A percentile compares a stretch with the other conserved stretches of the same genome.
Conservation (phyloP, 805 yeast species). For the Pichia phayaonensis region DNA sequence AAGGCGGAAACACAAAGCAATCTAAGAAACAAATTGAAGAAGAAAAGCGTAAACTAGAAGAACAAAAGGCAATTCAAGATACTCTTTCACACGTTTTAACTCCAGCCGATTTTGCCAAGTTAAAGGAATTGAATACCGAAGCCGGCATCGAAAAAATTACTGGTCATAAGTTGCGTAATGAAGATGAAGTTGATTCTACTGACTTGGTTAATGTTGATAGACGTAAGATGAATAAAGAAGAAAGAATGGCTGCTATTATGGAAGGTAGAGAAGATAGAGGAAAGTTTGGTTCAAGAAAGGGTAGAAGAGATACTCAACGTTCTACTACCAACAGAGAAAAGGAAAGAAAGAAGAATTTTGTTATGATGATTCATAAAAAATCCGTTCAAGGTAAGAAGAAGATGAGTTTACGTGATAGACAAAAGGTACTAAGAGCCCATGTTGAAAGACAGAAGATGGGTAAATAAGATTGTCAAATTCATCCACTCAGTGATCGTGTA, state of each 20-base stretch:
- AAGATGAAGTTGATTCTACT: constrained; percentile 78
- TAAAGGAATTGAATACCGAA: constrained; percentile 76
- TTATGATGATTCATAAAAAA: constrained; percentile 96
- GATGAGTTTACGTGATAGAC: constrained; percentile 85
- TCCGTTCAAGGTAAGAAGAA: constrained; percentile 92
- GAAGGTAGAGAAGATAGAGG: constrained; percentile 95
- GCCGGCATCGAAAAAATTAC: constrained; percentile 80
- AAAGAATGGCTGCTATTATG: constrained; percentile 73
- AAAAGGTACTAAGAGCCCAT: constrained; percentile 78
- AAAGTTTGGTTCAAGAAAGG: constrained; percentile 81
- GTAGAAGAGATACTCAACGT: constrained; percentile 67
- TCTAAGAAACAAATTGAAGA: constrained; percentile 26
- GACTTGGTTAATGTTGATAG: constrained; percentile 70
- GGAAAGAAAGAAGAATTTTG: constrained; percentile 96
- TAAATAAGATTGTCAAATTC: constrained; percentile 1
- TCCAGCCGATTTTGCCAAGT: constrained; percentile 95
- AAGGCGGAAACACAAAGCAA: constrained; percentile 28
- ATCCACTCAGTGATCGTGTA: not conserved
- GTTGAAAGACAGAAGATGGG: constrained; percentile 78
- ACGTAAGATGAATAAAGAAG: constrained; percentile 84
- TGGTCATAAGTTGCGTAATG: constrained; percentile 54
- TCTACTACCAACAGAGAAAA: constrained; percentile 94
- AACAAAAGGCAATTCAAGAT: constrained; percentile 52
- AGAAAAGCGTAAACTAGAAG: constrained; percentile 25
- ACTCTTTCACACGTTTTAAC: constrained; percentile 53